Evolutionary conservation across 1,284 basidiomycete genomes (phyloP), one percentile per base, ranked within the genome.

Genomic region (Fomitopsis palustris): DNA sequence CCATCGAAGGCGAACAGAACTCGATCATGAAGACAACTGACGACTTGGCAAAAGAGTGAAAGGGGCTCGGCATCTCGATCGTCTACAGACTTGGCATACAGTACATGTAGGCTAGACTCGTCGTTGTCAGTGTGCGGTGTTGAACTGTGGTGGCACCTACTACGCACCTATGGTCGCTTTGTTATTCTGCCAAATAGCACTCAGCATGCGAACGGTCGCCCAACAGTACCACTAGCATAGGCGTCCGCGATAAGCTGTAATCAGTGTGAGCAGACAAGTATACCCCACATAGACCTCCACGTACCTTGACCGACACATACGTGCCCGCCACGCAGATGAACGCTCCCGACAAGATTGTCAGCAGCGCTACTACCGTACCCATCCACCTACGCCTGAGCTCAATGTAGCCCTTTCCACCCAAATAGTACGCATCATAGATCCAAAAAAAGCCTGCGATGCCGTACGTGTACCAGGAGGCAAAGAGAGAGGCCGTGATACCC

Each of bases 381-480:
- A 72, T 54, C 58, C 73, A 73, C 49, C 70, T 68, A 25, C 66
- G 65, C 53, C 62, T 72, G 47, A 81, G 61, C 6, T 65, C 75
- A 6, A 54, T 58, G 45, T 59, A 61, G 14, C 78, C 45, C 7
- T n/a, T 77, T 14, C 77, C 79, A 41, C 74, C 68, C 8, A 78
- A 62, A 62, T 81, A 69, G 61, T 79, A 79, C 5, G 73, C 69
- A 66, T 84, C 81, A 59, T 82, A 72, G n/a, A 84, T 60, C 79
- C 80, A 83, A 69, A 84, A 84, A 63, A 81, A 81, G 1, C 82
- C 83, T 4, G 81, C 81, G 31, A 84, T 59, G 31, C 83, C 82
- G 62, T 84, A 83, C 4, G 80, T 82, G 64, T 81, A 85, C 81
- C 83, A 83, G 16, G 81, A 77, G 12, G 83, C 82, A 64, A 85